Evolutionary conservation across 345 rosid genomes (phyloP).

Genomic region (Citrus mangshanensis): DNA sequence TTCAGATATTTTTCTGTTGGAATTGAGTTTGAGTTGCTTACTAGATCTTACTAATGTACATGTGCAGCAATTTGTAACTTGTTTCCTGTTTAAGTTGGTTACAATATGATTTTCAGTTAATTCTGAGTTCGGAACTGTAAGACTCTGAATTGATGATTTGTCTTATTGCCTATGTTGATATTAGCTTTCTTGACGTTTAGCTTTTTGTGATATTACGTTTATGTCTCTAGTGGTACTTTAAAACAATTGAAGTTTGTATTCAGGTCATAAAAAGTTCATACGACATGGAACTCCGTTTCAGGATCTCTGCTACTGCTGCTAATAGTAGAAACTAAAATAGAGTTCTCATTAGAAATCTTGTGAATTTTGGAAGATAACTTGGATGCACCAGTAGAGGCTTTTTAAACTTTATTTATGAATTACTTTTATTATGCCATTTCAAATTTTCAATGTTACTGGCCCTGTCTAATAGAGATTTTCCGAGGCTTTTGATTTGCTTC

Average conservation of each 20-base stretch:
- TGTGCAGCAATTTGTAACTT: not conserved
- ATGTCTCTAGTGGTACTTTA: not conserved
- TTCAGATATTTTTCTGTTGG: not conserved
- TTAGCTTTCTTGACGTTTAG: not conserved
- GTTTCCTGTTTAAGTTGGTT: not conserved
- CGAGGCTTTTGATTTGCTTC: constrained; percentile 4
- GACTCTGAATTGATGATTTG: not conserved
- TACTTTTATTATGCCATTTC: not conserved
- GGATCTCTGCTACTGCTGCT: not conserved
- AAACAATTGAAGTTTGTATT: not conserved
- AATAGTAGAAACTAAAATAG: not conserved
- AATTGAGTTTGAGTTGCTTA: not conserved
- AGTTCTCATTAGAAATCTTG: not conserved
- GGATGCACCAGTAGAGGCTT: not conserved
- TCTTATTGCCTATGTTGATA: not conserved
- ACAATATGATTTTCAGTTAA: not conserved
- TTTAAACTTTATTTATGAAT: not conserved
- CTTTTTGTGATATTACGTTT: not conserved
- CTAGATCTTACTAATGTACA: not conserved
- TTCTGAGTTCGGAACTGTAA: not conserved
- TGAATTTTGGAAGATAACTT: not conserved
- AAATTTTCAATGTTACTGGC: not conserved
- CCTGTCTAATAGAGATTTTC: not conserved
- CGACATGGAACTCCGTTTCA: not conserved
- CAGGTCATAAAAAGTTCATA: not conserved